These are phyloP conservation scores for Rhizopus delemar DNA, from an alignment of 371 early-diverging fungal species.

Conservation along the genomic window DNA sequence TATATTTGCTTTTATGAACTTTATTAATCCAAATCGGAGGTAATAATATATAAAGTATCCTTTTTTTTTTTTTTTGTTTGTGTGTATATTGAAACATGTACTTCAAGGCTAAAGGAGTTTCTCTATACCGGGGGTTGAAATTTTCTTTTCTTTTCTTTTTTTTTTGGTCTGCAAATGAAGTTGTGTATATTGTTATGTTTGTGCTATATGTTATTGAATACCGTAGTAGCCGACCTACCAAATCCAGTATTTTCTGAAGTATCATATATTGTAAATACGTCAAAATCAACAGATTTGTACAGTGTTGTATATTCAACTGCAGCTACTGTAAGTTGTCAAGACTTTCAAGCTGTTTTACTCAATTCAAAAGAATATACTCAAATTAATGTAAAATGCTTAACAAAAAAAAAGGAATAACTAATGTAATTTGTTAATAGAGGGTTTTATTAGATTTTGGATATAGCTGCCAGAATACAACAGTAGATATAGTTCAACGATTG, in stretches of 20 bases:
- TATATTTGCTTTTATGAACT: too few relatives aligned
- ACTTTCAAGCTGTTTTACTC: slow-evolving; percentile 24
- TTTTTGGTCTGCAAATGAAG: neutral
- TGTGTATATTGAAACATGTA: too few relatives aligned
- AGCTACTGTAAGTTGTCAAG: slow-evolving; percentile 18
- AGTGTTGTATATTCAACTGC: slow-evolving; percentile 13
- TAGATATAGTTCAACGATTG: slow-evolving; percentile 11
- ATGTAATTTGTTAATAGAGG: slow-evolving; percentile 16
- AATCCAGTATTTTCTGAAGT: slow-evolving; percentile 20
- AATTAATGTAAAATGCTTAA: slow-evolving; percentile 14
- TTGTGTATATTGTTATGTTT: neutral
- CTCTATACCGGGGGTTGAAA: too few relatives aligned
- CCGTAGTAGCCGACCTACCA: neutral
- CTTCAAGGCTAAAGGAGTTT: too few relatives aligned
- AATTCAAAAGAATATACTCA: slow-evolving; percentile 5
- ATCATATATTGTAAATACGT: slow-evolving; percentile 11
- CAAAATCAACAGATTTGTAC: neutral
- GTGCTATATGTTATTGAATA: neutral
- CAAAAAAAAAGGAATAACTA: neutral
- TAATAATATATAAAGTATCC: too few relatives aligned
- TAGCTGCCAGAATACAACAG: slow-evolving; percentile 22
- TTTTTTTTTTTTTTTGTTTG: too few relatives aligned
- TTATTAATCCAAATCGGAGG: too few relatives aligned
- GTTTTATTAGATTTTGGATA: slow-evolving; percentile 29
- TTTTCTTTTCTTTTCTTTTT: neutral